phyloP scores from a whole-genome alignment of 2,329 filamentous ascomycete genomes.

The Elsinoe necatrix region DNA sequence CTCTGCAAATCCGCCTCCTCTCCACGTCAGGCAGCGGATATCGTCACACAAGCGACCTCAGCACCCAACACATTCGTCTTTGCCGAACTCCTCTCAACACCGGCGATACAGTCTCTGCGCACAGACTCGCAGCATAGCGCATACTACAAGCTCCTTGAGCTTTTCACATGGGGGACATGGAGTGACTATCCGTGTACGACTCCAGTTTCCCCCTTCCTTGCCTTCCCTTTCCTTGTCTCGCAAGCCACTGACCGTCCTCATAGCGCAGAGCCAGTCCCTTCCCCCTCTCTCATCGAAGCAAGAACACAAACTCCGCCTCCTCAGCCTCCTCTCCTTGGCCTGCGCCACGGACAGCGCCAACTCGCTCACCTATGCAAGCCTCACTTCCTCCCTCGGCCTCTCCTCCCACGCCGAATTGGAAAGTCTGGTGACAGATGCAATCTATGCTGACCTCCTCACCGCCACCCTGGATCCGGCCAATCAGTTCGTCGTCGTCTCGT shows the following conservation, averaged over 20 bases:
- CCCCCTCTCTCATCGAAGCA: slow-evolving; percentile 67
- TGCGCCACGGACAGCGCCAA: slow-evolving; percentile 41
- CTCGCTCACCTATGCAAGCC: slow-evolving; percentile 61
- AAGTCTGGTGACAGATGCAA: slow-evolving; percentile 73
- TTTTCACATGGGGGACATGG: slow-evolving; percentile 92
- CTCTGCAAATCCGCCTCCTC: slow-evolving; percentile 80
- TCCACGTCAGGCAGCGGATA: slow-evolving; percentile 73
- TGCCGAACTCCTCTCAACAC: slow-evolving; percentile 76
- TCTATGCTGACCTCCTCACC: slow-evolving; percentile 75
- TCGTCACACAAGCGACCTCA: slow-evolving; percentile 83
- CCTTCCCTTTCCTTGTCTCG: slow-evolving; percentile 25
- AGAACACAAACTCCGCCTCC: slow-evolving; percentile 75
- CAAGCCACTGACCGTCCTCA: slow-evolving; percentile 19
- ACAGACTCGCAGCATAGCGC: slow-evolving; percentile 53
- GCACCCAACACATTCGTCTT: slow-evolving; percentile 86
- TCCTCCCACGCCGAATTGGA: slow-evolving; percentile 63
- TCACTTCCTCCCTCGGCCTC: slow-evolving; percentile 61
- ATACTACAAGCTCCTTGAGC: slow-evolving; percentile 65
- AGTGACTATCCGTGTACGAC: slow-evolving; percentile 63
- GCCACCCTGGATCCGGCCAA: slow-evolving; percentile 76
- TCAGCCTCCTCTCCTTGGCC: slow-evolving; percentile 77
- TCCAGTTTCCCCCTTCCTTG: slow-evolving; percentile 21
- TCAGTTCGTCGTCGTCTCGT: slow-evolving; percentile 65
- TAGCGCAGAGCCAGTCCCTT: slow-evolving; percentile 45
- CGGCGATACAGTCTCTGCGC: slow-evolving; percentile 66